These are phyloP conservation scores for Laburnicola sp. DNA, from an alignment of 2,329 filamentous ascomycete genomes.

Conservation along the genomic window DNA sequence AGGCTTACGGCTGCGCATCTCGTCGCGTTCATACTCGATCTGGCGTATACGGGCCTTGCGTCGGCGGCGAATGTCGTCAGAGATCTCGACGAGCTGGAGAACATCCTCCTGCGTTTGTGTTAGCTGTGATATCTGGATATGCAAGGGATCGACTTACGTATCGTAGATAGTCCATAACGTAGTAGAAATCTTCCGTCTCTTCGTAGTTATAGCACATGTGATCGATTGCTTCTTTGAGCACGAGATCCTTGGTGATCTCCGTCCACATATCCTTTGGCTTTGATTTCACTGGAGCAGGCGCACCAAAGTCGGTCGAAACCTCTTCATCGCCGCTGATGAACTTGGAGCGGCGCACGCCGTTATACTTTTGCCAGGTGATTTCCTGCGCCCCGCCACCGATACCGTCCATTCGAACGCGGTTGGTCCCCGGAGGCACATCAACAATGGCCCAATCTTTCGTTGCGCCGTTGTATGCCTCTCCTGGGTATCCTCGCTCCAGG, in stretches of 20 bases:
- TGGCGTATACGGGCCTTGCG: conserved; percentile 62
- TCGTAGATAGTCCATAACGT: conserved; percentile 85
- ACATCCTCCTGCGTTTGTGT: conserved; percentile 72
- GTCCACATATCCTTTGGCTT: conserved; percentile 74
- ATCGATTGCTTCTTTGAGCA: conserved; percentile 84
- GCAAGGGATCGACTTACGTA: conserved; percentile 66
- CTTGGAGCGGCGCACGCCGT: conserved; percentile 72
- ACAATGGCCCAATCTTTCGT: conserved; percentile 80
- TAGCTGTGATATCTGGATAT: conserved; percentile 8
- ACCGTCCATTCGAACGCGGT: conserved; percentile 80
- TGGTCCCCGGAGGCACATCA: conserved; percentile 81
- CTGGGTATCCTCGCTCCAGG: conserved; percentile 68
- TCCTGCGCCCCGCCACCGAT: conserved; percentile 74
- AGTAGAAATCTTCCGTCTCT: conserved; percentile 87
- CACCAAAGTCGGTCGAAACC: conserved; percentile 50
- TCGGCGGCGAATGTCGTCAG: conserved; percentile 76
- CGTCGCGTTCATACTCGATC: conserved; percentile 63
- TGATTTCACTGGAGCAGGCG: conserved; percentile 35
- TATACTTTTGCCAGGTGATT: conserved; percentile 77
- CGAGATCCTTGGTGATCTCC: conserved; percentile 92
- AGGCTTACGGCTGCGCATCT: conserved; percentile 52
- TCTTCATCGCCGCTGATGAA: conserved; percentile 70
- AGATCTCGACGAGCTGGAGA: conserved; percentile 76
- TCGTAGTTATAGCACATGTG: conserved; percentile 84
- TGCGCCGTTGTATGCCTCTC: conserved; percentile 73